A percentile compares a stretch with the other conserved stretches of the same genome.
These are phyloP conservation scores for Macaranga tanarius DNA, from an alignment of 441 rosid genomes.

Conservation along the genomic window DNA sequence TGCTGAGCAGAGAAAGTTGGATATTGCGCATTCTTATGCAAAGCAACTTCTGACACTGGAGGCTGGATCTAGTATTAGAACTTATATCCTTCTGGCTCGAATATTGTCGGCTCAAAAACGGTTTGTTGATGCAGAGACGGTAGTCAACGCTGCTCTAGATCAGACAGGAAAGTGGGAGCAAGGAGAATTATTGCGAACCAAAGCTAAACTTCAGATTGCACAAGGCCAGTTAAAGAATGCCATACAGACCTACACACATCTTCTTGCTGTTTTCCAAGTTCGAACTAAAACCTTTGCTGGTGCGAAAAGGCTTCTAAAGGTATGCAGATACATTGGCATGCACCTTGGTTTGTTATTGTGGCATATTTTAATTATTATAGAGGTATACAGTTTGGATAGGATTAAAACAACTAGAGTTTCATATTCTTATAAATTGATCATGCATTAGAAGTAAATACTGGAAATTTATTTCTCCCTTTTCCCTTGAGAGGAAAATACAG, in stretches of 20 bases:
- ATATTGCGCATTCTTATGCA: constrained; percentile 56
- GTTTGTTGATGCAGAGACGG: constrained; percentile 59
- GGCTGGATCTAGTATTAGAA: constrained; percentile 59
- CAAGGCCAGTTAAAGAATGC: constrained; percentile 63
- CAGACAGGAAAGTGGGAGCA: constrained; percentile 92
- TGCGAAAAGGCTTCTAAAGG: constrained; percentile 55
- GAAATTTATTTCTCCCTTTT: too few species aligned
- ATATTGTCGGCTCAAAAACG: constrained; percentile 74
- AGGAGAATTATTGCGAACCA: constrained; percentile 64
- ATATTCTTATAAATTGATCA: neutral
- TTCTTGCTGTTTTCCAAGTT: constrained; percentile 87
- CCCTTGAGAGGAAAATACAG: too few species aligned
- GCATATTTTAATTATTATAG: neutral
- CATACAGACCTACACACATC: constrained; percentile 62
- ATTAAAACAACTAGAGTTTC: neutral
- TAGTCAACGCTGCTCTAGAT: constrained; percentile 65
- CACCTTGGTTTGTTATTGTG: neutral
- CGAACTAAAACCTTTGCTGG: constrained; percentile 54
- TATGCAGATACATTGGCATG: constrained; percentile 19
- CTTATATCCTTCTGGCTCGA: constrained; percentile 62
- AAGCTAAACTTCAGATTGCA: constrained; percentile 76
- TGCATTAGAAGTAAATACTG: neutral
- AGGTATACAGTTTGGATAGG: neutral
- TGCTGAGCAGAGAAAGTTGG: constrained; percentile 89
- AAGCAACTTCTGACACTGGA: constrained; percentile 59